Percentiles rank a stretch among this genome's conserved stretches.
Conservation (phyloP, 179 eudicot species). For the Silene vulgaris region DNA sequence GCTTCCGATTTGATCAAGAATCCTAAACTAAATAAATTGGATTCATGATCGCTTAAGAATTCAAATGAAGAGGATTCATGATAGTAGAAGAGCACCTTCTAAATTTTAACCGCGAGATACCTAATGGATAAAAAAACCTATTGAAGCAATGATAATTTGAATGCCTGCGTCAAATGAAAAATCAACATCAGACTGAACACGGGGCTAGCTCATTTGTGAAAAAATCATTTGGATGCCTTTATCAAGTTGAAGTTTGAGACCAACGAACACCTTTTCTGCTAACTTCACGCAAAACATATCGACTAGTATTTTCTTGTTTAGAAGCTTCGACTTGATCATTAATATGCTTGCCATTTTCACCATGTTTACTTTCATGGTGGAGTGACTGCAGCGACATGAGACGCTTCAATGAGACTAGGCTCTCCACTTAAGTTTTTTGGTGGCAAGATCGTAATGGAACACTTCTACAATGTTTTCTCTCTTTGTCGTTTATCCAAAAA, state of each 20-base stretch:
- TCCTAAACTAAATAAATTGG: no score
- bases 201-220: no score
- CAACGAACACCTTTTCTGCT: constrained; percentile 9
- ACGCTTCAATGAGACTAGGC: constrained; percentile 5
- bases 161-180: no score
- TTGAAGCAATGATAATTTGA: no score
- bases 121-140: no score
- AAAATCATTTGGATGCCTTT: no score
- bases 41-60: no score
- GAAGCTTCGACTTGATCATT: background rate
- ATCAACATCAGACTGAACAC: no score
- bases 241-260: background rate
- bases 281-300: constrained; percentile 3
- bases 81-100: no score
- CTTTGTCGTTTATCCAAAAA: constrained; percentile 7
- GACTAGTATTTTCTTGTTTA: background rate
- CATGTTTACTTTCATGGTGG: background rate
- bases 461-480: background rate
- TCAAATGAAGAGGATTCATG: no score
- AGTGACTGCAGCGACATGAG: background rate
- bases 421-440: background rate
- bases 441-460: constrained; percentile 8
- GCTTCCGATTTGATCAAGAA: no score
- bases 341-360: background rate
- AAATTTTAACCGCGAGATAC: no score